These are phyloP conservation scores for Aspergillus clavatus DNA, from an alignment of 2,329 filamentous ascomycete genomes.

Conservation along the genomic window DNA sequence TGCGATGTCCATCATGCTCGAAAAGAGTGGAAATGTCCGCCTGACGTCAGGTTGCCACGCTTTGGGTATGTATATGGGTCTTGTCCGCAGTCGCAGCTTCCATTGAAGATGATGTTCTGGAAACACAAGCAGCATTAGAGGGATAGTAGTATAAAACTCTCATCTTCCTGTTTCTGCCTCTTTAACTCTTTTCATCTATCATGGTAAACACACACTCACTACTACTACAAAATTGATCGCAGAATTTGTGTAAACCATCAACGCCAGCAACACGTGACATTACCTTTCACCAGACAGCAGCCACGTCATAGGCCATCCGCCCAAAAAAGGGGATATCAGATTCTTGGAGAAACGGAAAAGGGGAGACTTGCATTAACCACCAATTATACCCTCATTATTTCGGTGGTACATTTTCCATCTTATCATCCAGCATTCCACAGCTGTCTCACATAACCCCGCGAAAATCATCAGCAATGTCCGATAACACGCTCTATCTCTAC, in stretches of 20 bases:
- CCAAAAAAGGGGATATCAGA: background rate
- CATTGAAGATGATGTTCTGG: background rate
- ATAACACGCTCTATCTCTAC: constrained; percentile 79
- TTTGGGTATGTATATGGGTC: background rate
- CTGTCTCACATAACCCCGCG: background rate
- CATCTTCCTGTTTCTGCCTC: background rate
- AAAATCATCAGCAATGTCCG: constrained; percentile 28
- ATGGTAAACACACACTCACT: background rate
- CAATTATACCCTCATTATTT: too few species aligned
- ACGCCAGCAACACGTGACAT: background rate
- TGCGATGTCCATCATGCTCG: background rate
- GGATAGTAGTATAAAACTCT: too few species aligned
- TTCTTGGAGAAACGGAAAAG: background rate
- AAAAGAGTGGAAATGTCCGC: background rate
- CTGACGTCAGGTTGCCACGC: constrained; percentile 7
- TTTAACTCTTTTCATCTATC: background rate
- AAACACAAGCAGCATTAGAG: background rate
- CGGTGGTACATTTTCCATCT: background rate
- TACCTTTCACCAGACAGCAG: background rate
- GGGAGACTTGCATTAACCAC: background rate
- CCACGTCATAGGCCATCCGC: constrained; percentile 3
- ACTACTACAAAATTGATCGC: background rate
- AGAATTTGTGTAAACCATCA: background rate
- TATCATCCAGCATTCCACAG: background rate
- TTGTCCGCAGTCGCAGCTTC: background rate